These are phyloP conservation scores for Fusarium piperis DNA, from an alignment of 2,329 filamentous ascomycete genomes.

Conservation along the genomic window DNA sequence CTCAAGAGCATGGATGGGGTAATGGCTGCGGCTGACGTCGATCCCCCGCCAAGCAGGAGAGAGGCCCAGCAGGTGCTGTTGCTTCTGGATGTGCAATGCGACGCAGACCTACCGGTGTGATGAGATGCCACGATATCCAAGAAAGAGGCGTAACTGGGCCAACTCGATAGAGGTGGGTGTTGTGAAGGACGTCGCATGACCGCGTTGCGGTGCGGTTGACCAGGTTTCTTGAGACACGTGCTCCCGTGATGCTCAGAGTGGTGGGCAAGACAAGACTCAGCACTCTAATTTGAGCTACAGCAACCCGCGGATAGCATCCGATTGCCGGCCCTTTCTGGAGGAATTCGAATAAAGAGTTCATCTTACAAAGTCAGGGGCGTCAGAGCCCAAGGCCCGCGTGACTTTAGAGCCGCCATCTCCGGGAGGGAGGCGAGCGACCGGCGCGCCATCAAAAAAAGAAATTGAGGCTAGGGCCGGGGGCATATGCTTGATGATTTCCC, in stretches of 20 bases:
- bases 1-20: slow-evolving; percentile 14
- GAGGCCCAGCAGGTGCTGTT: not conserved
- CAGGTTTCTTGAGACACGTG: slow-evolving; percentile 30
- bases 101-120: not conserved
- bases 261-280: slow-evolving; percentile 13
- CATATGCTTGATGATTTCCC: slow-evolving; percentile 18
- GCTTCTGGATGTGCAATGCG: slow-evolving; percentile 8
- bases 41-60: slow-evolving; percentile 25
- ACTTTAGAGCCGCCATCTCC: slow-evolving; percentile 43
- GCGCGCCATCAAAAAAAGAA: slow-evolving; percentile 10
- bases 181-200: slow-evolving; percentile 30
- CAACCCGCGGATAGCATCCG: slow-evolving; percentile 29
- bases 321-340: slow-evolving; percentile 33
- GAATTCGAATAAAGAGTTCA: slow-evolving; percentile 29
- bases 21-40: slow-evolving; percentile 25
- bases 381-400: slow-evolving; percentile 30
- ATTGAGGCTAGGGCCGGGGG: slow-evolving; percentile 36
- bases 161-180: slow-evolving; percentile 30
- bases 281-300: not conserved
- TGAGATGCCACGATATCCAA: slow-evolving; percentile 16
- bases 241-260: slow-evolving; percentile 18
- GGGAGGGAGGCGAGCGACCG: slow-evolving; percentile 22
- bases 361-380: slow-evolving; percentile 34
- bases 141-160: slow-evolving; percentile 18
- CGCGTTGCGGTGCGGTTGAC: slow-evolving; percentile 4